A percentile compares a stretch with the other conserved stretches of the same genome.
Evolutionary conservation across 1,284 basidiomycete genomes (phyloP).

Genomic region (Pisolithus thermaeus): DNA sequence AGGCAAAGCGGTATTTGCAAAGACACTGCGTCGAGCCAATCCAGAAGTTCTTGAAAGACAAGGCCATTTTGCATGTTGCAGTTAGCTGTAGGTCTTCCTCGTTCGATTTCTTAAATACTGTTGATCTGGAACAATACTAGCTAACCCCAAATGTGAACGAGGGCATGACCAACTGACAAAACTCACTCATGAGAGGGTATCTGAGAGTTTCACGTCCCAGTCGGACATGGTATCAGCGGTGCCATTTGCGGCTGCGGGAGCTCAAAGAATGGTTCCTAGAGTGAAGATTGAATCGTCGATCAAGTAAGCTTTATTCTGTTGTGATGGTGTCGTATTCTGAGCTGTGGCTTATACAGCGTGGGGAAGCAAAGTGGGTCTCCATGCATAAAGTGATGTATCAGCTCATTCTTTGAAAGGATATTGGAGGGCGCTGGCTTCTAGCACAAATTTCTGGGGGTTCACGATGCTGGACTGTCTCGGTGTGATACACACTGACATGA

Average conservation of each 20-base stretch:
- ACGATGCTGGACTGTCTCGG: slow-evolving; percentile 13
- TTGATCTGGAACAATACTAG: not conserved
- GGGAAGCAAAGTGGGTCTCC: slow-evolving; percentile 14
- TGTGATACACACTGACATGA: slow-evolving; percentile 10
- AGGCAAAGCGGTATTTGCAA: not conserved
- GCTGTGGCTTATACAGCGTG: slow-evolving; percentile 7
- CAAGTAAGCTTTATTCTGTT: not conserved
- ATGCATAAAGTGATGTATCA: not conserved
- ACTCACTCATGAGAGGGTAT: not conserved
- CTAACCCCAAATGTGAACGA: not conserved
- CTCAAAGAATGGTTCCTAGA: not conserved
- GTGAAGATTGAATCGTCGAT: slow-evolving; percentile 5
- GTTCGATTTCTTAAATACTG: not conserved
- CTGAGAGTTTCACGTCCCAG: not conserved
- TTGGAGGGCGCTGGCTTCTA: slow-evolving; percentile 18
- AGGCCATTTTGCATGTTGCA: not conserved
- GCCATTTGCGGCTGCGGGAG: not conserved
- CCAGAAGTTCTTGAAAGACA: not conserved
- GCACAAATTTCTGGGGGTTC: slow-evolving; percentile 12
- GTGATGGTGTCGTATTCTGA: not conserved
- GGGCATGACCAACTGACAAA: not conserved
- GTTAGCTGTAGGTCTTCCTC: not conserved
- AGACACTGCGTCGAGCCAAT: not conserved
- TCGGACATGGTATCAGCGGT: not conserved
- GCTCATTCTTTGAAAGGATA: slow-evolving; percentile 12